These are phyloP conservation scores for Wickerhamiella brachini DNA, from an alignment of 805 yeast species.

Conservation along the genomic window DNA sequence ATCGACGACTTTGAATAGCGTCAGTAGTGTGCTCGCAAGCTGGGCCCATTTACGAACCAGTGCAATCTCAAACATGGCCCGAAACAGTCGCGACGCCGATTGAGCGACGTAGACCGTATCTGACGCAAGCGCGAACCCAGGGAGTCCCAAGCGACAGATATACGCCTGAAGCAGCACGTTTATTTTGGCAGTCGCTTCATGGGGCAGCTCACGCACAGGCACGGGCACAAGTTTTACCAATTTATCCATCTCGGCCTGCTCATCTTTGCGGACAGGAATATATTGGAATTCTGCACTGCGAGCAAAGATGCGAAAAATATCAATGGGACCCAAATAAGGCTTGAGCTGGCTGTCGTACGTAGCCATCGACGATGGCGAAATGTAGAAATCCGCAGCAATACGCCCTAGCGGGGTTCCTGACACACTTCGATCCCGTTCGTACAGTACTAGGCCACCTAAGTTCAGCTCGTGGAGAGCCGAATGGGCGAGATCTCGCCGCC, in stretches of 20 bases:
- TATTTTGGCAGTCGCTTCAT: constrained; percentile 64
- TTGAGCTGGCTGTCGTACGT: constrained; percentile 48
- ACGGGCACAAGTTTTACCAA: constrained; percentile 67
- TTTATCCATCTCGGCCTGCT: constrained; percentile 55
- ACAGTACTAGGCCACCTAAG: constrained; percentile 43
- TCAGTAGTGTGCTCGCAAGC: constrained; percentile 42
- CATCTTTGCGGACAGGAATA: constrained; percentile 79
- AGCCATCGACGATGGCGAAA: constrained; percentile 58
- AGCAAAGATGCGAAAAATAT: constrained; percentile 63
- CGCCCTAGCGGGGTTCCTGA: constrained; percentile 55
- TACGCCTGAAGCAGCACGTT: constrained; percentile 73
- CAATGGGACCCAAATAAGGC: constrained; percentile 56
- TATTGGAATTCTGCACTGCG: constrained; percentile 73
- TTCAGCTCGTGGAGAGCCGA: constrained; percentile 55
- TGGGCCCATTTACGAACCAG: constrained; percentile 58
- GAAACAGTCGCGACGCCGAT: constrained; percentile 74
- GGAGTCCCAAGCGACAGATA: constrained; percentile 61
- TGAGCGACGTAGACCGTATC: constrained; percentile 91
- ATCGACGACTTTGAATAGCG: constrained; percentile 69
- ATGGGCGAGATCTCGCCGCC: constrained; percentile 56
- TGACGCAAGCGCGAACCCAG: constrained; percentile 81
- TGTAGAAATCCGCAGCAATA: constrained; percentile 78
- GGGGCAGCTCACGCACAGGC: constrained; percentile 61
- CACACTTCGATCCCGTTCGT: constrained; percentile 36
- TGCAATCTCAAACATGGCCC: constrained; percentile 76